Conservation (phyloP, 164 flowering plant genomes). For the Magnolia officinalis region DNA sequence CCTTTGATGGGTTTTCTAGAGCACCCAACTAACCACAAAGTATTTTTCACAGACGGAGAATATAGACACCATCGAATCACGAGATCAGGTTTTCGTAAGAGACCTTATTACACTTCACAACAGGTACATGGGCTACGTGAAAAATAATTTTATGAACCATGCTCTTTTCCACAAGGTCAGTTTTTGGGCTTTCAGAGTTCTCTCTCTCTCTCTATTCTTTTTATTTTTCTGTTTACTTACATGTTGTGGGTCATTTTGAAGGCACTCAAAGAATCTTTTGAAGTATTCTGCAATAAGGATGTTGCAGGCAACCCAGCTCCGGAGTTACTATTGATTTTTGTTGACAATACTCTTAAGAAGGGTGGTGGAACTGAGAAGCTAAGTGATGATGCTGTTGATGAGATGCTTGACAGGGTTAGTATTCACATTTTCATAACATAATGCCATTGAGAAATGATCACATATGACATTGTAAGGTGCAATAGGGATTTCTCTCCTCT, state of each 20-base stretch:
- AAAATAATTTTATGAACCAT: slow-evolving; percentile 60
- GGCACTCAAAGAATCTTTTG: slow-evolving; percentile 85
- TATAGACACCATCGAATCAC: slow-evolving; percentile 53
- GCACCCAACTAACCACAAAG: too few species aligned
- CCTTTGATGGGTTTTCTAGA: too few species aligned
- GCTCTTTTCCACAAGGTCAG: slow-evolving; percentile 82
- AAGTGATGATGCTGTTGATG: neutral
- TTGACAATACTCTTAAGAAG: neutral
- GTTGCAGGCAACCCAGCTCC: slow-evolving; percentile 56
- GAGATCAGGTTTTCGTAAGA: slow-evolving; percentile 73
- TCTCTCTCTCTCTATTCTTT: neutral
- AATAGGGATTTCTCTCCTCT: too few species aligned
- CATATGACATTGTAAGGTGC: too few species aligned
- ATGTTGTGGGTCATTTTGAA: slow-evolving; percentile 11
- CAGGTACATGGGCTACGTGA: slow-evolving; percentile 64
- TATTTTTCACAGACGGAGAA: slow-evolving; percentile 50
- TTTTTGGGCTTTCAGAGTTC: neutral
- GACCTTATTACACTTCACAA: slow-evolving; percentile 76
- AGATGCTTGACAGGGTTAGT: neutral
- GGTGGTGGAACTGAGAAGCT: neutral
- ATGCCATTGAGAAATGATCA: too few species aligned
- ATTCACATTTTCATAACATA: too few species aligned
- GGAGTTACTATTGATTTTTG: neutral
- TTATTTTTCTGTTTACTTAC: neutral
- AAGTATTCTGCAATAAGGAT: slow-evolving; percentile 72